Conservation (phyloP, 2,329 filamentous ascomycete genomes). For the Sphaerulina vaccinii region DNA sequence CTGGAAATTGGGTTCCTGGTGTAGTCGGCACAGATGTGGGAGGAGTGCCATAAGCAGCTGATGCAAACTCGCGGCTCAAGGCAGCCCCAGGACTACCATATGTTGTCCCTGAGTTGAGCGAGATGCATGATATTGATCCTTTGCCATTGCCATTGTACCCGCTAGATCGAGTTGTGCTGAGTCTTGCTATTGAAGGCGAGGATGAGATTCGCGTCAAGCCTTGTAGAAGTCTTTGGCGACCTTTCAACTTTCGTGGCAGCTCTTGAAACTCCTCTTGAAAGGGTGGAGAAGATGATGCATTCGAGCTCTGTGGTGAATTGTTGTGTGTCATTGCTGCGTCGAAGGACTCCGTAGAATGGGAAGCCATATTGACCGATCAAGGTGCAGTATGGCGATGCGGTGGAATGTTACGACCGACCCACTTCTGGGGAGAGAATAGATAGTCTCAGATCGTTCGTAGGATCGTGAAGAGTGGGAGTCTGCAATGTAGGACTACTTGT, state of each 20-base stretch:
- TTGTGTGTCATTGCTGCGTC: slow-evolving; percentile 17
- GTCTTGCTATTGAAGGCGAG: slow-evolving; percentile 66
- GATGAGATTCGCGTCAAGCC: slow-evolving; percentile 80
- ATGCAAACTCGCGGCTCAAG: slow-evolving; percentile 57
- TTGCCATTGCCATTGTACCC: slow-evolving; percentile 62
- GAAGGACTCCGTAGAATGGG: slow-evolving; percentile 24
- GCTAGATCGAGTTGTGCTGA: slow-evolving; percentile 64
- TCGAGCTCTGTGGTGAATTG: slow-evolving; percentile 27
- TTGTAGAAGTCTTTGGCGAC: slow-evolving; percentile 67
- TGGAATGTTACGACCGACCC: too few relatives aligned
- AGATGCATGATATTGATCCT: slow-evolving; percentile 65
- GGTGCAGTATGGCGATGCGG: neutral
- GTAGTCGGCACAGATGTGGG: slow-evolving; percentile 53
- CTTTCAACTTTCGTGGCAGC: slow-evolving; percentile 59
- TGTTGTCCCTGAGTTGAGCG: slow-evolving; percentile 53
- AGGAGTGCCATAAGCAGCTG: slow-evolving; percentile 56
- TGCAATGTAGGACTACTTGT: too few relatives aligned
- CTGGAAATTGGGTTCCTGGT: slow-evolving; percentile 46
- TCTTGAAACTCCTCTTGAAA: slow-evolving; percentile 35
- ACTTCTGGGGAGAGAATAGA: too few relatives aligned
- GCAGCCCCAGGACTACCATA: slow-evolving; percentile 55
- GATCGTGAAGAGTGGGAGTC: too few relatives aligned
- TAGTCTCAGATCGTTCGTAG: too few relatives aligned
- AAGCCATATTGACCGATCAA: slow-evolving; percentile 1
- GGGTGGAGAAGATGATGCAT: slow-evolving; percentile 27